These are phyloP conservation scores for Brasilioporus rufonigricans DNA, from an alignment of 768 basidiomycete genomes.

Conservation along the genomic window DNA sequence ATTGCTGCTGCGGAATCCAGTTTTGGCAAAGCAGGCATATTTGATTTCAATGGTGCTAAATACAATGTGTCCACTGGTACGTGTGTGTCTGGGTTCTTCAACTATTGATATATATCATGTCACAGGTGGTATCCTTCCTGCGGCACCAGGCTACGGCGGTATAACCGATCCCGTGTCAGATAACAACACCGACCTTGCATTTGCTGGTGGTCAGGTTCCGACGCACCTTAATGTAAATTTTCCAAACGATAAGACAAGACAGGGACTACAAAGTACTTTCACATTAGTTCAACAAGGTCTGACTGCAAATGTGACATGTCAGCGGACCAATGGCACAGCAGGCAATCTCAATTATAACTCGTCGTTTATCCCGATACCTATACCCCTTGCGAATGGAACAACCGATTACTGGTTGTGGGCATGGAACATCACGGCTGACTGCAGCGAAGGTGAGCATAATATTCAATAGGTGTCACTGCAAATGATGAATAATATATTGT, in stretches of 20 bases:
- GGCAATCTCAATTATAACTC: neutral
- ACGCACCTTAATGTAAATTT: neutral
- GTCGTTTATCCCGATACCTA: neutral
- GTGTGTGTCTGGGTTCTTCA: neutral
- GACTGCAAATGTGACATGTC: conserved; percentile 12
- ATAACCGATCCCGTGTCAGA: neutral
- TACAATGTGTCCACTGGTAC: conserved; percentile 18
- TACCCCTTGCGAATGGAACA: neutral
- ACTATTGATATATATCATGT: neutral
- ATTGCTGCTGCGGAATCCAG: conserved; percentile 11
- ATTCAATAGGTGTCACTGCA: too few relatives aligned
- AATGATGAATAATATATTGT: neutral
- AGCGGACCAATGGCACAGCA: neutral
- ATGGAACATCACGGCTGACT: neutral
- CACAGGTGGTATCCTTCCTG: conserved; percentile 12
- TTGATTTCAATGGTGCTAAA: conserved; percentile 15
- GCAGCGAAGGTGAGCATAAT: neutral
- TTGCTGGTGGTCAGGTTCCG: conserved; percentile 3
- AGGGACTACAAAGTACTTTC: neutral
- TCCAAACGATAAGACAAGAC: neutral
- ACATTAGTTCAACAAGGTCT: conserved; percentile 18
- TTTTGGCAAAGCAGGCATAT: conserved; percentile 5
- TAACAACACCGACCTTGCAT: neutral
- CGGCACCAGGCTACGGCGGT: neutral
- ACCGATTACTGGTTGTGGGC: conserved; percentile 4